phyloP scores from a whole-genome alignment of 352 stramenopile genomes.

The Phytophthora macrochlamydospora region DNA sequence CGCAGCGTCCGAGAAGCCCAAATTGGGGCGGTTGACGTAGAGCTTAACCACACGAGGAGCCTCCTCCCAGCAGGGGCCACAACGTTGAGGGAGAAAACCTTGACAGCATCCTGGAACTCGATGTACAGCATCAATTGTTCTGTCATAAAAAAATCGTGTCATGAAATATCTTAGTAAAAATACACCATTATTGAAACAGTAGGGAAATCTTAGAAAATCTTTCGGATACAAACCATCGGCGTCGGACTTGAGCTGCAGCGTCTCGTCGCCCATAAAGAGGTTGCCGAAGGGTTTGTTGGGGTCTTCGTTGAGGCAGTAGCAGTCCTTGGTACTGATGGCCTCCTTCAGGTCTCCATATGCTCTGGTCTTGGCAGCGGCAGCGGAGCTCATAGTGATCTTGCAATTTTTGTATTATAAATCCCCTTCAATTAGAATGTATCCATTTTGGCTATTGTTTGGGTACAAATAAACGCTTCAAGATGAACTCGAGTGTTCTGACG shows the following conservation, averaged over 20 bases:
- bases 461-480: too few relatives aligned
- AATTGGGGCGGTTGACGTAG: slow-evolving; percentile 72
- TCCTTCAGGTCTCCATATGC: slow-evolving; percentile 68
- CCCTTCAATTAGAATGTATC: too few relatives aligned
- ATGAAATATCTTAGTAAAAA: neutral
- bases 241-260: slow-evolving; percentile 79
- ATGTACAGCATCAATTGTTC: slow-evolving; percentile 85
- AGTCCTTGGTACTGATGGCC: slow-evolving; percentile 59
- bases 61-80: slow-evolving; percentile 46
- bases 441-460: too few relatives aligned
- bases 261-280: slow-evolving; percentile 80
- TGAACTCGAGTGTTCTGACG: too few relatives aligned
- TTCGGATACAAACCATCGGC: slow-evolving; percentile 51
- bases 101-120: slow-evolving; percentile 82
- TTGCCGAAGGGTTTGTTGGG: slow-evolving; percentile 73
- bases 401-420: too few relatives aligned
- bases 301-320: slow-evolving; percentile 85
- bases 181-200: slow-evolving; percentile 7
- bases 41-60: slow-evolving; percentile 71
- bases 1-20: slow-evolving; percentile 73
- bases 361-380: slow-evolving; percentile 41
- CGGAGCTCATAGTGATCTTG: slow-evolving; percentile 33
- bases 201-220: slow-evolving; percentile 1
- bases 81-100: slow-evolving; percentile 77
- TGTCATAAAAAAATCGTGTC: slow-evolving; percentile 15